phyloP scores from a whole-genome alignment of 352 stramenopile genomes.

The Phytopythium litorale region DNA sequence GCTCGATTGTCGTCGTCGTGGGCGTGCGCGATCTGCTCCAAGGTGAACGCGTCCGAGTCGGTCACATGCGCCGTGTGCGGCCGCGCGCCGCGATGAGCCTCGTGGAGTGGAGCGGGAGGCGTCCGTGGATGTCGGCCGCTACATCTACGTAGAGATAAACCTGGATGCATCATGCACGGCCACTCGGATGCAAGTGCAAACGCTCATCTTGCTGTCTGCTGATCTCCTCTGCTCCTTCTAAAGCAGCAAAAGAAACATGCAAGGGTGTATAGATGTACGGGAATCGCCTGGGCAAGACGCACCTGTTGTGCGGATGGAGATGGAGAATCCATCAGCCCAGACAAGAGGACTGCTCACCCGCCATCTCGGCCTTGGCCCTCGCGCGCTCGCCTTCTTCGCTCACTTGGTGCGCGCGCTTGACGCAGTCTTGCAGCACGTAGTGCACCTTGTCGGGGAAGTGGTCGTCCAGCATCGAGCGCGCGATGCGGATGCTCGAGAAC shows the following conservation, averaged over 20 bases:
- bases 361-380: not conserved
- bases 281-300: not conserved
- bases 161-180: not conserved
- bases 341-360: not conserved
- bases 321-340: not conserved
- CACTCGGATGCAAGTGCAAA: not conserved
- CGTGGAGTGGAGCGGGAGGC: not conserved
- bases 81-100: constrained; percentile 31
- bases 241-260: not conserved
- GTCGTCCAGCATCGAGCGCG: constrained; percentile 84
- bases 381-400: constrained; percentile 18
- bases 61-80: constrained; percentile 73
- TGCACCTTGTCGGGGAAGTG: constrained; percentile 89
- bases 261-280: not conserved
- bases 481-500: constrained; percentile 76
- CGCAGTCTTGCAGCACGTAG: constrained; percentile 80
- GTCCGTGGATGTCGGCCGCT: not conserved
- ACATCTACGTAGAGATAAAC: not conserved
- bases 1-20: constrained; percentile 25
- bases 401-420: constrained; percentile 40
- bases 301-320: not conserved
- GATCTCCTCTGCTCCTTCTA: not conserved
- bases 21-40: constrained; percentile 74
- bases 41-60: constrained; percentile 40
- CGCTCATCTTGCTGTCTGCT: not conserved